Conservation (phyloP, 352 stramenopile genomes). For the Aphanomyces euteiches region DNA sequence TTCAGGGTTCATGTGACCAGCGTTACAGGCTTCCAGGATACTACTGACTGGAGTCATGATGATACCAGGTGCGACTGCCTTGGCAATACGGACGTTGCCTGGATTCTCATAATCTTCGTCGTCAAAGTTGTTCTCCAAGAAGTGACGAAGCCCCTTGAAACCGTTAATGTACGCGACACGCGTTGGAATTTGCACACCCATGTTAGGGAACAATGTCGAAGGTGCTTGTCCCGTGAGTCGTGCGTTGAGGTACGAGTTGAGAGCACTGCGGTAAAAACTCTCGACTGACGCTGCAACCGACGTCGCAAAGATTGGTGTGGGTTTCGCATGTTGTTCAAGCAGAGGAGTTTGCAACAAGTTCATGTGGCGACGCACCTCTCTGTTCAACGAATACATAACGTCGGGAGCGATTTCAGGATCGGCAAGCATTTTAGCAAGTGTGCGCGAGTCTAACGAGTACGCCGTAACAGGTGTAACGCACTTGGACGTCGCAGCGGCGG, state of each 20-base stretch:
- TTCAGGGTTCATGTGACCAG: constrained; percentile 91
- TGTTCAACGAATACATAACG: constrained; percentile 82
- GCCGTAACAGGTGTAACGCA: constrained; percentile 74
- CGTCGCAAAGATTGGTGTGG: constrained; percentile 86
- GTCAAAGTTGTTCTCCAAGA: constrained; percentile 83
- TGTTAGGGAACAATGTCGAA: constrained; percentile 88
- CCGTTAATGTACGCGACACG: constrained; percentile 91
- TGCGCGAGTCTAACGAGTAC: constrained; percentile 66
- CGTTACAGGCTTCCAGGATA: constrained; percentile 91
- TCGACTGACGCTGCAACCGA: constrained; percentile 89
- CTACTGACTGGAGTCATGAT: constrained; percentile 91
- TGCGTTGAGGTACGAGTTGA: constrained; percentile 91
- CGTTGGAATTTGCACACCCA: constrained; percentile 91
- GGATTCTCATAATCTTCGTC: constrained; percentile 80
- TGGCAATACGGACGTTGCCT: constrained; percentile 64
- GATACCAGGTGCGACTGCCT: constrained; percentile 84
- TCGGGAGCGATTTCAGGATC: constrained; percentile 73
- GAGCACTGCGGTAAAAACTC: constrained; percentile 89
- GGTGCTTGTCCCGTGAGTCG: constrained; percentile 74
- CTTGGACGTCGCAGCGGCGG: constrained; percentile 68
- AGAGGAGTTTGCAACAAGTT: constrained; percentile 83
- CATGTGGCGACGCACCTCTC: constrained; percentile 84
- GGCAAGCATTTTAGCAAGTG: constrained; percentile 68
- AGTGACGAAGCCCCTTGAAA: constrained; percentile 88
- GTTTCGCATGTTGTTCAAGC: constrained; percentile 87